These are phyloP conservation scores for Fusarium tanahbumbuense DNA, from an alignment of 2,329 filamentous ascomycete genomes.

Conservation along the genomic window DNA sequence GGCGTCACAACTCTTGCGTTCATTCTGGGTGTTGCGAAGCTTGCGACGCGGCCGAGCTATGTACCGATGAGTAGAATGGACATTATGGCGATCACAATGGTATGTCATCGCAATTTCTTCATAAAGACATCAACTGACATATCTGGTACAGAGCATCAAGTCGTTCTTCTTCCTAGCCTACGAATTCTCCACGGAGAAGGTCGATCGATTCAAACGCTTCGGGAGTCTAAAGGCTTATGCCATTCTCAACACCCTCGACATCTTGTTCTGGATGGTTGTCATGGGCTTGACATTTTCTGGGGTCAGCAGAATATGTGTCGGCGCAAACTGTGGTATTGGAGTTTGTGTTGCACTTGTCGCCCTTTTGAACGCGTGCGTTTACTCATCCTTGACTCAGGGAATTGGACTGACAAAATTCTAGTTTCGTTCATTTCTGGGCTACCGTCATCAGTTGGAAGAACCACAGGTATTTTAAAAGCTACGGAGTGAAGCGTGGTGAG, in stretches of 20 bases:
- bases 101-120: background rate
- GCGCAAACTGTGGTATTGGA: conserved; percentile 26
- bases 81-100: conserved; percentile 39
- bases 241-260: conserved; percentile 43
- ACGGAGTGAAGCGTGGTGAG: too few relatives aligned
- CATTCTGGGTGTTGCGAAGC: conserved; percentile 21
- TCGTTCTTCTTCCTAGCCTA: conserved; percentile 26
- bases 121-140: fast-evolving
- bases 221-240: conserved; percentile 41
- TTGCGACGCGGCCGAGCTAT: conserved; percentile 21
- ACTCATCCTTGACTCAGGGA: fast-evolving
- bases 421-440: conserved; percentile 15
- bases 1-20: conserved; percentile 1
- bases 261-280: conserved; percentile 46
- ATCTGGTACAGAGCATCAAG: conserved; percentile 6
- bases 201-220: conserved; percentile 38
- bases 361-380: conserved; percentile 20
- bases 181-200: conserved; percentile 44
- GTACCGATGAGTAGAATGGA: conserved; percentile 30
- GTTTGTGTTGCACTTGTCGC: conserved; percentile 24
- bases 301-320: conserved; percentile 20
- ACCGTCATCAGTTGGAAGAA: too few relatives aligned
- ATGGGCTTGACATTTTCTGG: conserved; percentile 39
- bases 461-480: too few relatives aligned
- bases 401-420: background rate